Evolutionary conservation across 139 green algal genomes (phyloP).

Genomic region (Limnomonas spitsbergensis): DNA sequence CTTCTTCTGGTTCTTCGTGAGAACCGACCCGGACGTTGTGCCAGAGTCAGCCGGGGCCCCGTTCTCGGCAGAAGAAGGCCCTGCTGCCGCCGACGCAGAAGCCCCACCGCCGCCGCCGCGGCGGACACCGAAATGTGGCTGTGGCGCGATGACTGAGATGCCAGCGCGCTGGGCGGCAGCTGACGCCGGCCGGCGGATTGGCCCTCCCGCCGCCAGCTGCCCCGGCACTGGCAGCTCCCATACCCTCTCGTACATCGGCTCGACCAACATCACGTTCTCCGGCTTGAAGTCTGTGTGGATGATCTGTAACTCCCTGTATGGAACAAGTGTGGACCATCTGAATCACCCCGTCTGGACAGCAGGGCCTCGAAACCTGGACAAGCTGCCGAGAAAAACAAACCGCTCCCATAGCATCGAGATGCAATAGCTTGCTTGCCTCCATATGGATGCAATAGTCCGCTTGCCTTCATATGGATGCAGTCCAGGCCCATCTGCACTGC

Average conservation of each 20-base stretch:
- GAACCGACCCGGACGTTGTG: not conserved
- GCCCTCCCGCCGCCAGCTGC: constrained; percentile 14
- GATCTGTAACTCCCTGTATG: constrained; percentile 63
- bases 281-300: constrained; percentile 98
- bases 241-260: constrained; percentile 50
- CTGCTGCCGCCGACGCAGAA: not conserved
- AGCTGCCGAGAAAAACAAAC: too few species aligned
- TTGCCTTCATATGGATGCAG: too few species aligned
- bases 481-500: too few species aligned
- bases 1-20: constrained; percentile 37
- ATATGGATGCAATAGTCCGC: too few species aligned
- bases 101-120: not conserved
- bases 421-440: too few species aligned
- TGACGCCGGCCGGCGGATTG: not conserved
- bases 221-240: constrained; percentile 35
- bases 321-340: not conserved
- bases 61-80: not conserved
- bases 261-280: constrained; percentile 93
- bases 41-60: not conserved
- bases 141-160: not conserved
- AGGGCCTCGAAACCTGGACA: too few species aligned
- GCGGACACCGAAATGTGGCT: not conserved
- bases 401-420: too few species aligned
- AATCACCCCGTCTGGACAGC: not conserved
- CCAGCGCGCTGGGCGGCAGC: not conserved